Conservation (phyloP, 768 basidiomycete species). For the Favolaschia claudopus region DNA sequence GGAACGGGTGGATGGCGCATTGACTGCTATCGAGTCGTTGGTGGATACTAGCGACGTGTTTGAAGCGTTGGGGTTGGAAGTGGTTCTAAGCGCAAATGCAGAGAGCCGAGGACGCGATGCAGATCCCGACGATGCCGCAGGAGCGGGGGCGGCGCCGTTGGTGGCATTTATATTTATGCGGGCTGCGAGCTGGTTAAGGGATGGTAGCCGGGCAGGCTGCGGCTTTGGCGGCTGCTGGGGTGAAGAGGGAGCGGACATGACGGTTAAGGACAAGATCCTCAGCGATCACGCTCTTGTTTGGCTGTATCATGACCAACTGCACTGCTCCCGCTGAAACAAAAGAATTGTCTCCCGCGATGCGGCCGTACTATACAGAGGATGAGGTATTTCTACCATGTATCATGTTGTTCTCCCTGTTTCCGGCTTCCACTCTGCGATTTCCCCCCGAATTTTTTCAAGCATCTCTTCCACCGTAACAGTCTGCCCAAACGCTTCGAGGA, state of each 20-base stretch:
- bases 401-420: constrained; percentile 46
- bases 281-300: no score
- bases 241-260: constrained; percentile 17
- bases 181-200: constrained; percentile 83
- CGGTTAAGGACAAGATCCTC: constrained; percentile 11
- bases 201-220: constrained; percentile 60
- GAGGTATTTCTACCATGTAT: background rate
- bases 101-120: constrained; percentile 74
- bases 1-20: constrained; percentile 71
- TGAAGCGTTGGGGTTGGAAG: constrained; percentile 57
- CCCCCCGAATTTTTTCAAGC: constrained; percentile 63
- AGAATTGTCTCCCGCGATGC: no score
- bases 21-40: constrained; percentile 72
- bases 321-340: no score
- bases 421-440: constrained; percentile 49
- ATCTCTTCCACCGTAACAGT: constrained; percentile 74
- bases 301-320: no score
- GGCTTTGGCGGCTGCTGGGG: constrained; percentile 19
- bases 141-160: constrained; percentile 32
- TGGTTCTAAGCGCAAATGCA: constrained; percentile 75
- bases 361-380: no score
- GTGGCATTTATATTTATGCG: constrained; percentile 63
- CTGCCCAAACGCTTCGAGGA: constrained; percentile 97
- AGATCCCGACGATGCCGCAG: constrained; percentile 34
- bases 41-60: constrained; percentile 61